Percentiles rank a stretch among this genome's conserved stretches.
Evolutionary conservation across 441 rosid species (phyloP).

Genomic region (Adansonia gregorii): DNA sequence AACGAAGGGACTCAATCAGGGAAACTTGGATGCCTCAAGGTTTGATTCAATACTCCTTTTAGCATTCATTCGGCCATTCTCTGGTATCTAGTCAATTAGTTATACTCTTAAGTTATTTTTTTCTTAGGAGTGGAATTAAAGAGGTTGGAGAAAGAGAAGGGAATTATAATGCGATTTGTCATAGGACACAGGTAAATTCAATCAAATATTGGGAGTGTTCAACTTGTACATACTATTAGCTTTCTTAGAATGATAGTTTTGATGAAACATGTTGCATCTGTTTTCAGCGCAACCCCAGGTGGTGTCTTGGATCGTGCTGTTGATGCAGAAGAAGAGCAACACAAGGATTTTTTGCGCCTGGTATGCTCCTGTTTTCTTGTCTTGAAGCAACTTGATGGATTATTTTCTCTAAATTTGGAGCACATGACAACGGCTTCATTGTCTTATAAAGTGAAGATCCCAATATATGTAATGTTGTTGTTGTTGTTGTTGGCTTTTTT

Average conservation of each 20-base stretch:
- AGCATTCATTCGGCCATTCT: constrained; percentile 21
- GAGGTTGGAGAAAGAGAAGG: constrained; percentile 81
- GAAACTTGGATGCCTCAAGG: constrained; percentile 93
- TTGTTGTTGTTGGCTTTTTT: too few species aligned
- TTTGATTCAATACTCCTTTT: constrained; percentile 29
- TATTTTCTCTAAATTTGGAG: not conserved
- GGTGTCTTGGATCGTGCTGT: constrained; percentile 82
- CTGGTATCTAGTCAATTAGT: constrained; percentile 20
- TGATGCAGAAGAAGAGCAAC: constrained; percentile 83
- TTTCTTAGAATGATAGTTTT: constrained; percentile 23
- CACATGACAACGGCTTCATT: not conserved
- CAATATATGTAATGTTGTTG: not conserved
- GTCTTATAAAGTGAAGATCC: constrained; percentile 4
- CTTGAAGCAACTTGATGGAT: not conserved
- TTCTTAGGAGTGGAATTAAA: constrained; percentile 64
- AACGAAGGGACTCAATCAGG: constrained; percentile 89
- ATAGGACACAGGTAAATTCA: constrained; percentile 83
- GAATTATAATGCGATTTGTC: constrained; percentile 83
- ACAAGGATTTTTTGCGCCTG: constrained; percentile 81
- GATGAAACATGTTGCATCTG: constrained; percentile 11
- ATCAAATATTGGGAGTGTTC: constrained; percentile 15
- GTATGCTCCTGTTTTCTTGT: constrained; percentile 39
- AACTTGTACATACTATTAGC: not conserved
- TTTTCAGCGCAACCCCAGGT: constrained; percentile 72
- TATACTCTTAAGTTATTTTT: constrained; percentile 30